phyloP scores from a whole-genome alignment of 148 eudicot species.

The Spergularia bocconei region DNA sequence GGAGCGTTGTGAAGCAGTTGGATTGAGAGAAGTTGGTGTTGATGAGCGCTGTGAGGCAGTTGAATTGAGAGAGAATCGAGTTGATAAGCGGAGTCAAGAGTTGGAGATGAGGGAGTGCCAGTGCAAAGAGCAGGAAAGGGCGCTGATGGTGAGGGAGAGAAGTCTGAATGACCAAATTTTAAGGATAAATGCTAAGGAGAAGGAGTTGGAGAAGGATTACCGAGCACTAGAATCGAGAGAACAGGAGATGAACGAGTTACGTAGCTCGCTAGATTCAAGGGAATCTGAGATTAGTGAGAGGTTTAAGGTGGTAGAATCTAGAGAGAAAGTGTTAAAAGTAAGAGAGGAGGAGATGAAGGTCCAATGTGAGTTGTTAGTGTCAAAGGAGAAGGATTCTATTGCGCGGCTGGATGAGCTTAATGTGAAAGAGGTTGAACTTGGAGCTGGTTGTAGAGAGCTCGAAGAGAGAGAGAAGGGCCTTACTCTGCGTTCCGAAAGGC shows the following conservation, averaged over 20 bases:
- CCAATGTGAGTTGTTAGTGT: not conserved
- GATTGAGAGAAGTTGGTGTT: conserved; percentile 3
- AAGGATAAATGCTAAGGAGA: conserved; percentile 5
- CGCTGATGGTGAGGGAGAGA: not conserved
- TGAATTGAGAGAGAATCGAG: not conserved
- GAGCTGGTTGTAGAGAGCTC: not conserved
- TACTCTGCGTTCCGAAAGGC: not conserved
- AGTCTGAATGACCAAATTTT: not conserved
- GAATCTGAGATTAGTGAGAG: not conserved
- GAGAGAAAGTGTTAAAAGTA: not conserved
- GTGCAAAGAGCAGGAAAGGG: not conserved
- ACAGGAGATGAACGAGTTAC: not conserved
- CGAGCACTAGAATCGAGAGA: not conserved
- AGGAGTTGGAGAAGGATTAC: not conserved
- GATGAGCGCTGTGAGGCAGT: conserved; percentile 1
- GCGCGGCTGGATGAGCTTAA: not conserved
- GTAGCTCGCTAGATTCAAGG: not conserved
- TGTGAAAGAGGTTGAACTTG: not conserved
- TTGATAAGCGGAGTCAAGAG: not conserved
- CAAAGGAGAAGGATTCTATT: conserved; percentile 8
- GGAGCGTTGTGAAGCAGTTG: conserved; percentile 4
- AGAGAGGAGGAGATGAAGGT: conserved; percentile 12
- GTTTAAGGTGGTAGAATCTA: not conserved
- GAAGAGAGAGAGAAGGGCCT: conserved; percentile 16
- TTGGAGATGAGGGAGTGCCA: conserved; percentile 4